Evolutionary conservation across 225 moss, liverwort and hornwort species (phyloP).

Genomic region (Physcomitrium patens): DNA sequence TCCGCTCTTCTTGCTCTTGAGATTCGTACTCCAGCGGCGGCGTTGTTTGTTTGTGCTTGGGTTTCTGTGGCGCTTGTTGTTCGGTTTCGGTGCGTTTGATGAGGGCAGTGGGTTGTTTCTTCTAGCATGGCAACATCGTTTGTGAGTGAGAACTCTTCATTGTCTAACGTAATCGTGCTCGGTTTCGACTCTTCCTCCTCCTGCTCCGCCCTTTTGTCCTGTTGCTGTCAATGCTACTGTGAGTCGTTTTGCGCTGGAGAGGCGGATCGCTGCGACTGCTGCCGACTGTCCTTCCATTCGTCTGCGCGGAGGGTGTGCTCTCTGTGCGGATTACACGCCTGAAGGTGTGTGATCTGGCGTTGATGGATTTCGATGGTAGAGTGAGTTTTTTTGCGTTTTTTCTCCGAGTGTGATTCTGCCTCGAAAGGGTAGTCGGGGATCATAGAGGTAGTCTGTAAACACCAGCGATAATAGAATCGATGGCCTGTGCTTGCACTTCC

Average conservation of each 20-base stretch:
- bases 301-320: neutral
- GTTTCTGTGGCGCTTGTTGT: no score
- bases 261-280: neutral
- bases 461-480: no score
- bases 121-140: conserved; percentile 15
- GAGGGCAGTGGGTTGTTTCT: neutral
- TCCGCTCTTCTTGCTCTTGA: no score
- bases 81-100: no score
- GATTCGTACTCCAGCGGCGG: no score
- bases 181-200: neutral
- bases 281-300: no score
- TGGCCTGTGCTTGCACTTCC: no score
- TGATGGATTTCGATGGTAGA: neutral
- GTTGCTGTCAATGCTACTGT: neutral
- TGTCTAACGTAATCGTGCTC: no score
- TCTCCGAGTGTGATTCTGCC: no score
- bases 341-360: neutral
- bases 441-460: neutral
- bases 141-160: no score
- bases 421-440: no score
- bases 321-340: neutral
- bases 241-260: neutral
- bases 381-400: neutral
- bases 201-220: neutral
- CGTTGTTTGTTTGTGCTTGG: no score